A percentile compares a stretch with the other conserved stretches of the same genome.
Conservation (phyloP, 345 rosid genomes). For the Moricandia moricandioides region DNA sequence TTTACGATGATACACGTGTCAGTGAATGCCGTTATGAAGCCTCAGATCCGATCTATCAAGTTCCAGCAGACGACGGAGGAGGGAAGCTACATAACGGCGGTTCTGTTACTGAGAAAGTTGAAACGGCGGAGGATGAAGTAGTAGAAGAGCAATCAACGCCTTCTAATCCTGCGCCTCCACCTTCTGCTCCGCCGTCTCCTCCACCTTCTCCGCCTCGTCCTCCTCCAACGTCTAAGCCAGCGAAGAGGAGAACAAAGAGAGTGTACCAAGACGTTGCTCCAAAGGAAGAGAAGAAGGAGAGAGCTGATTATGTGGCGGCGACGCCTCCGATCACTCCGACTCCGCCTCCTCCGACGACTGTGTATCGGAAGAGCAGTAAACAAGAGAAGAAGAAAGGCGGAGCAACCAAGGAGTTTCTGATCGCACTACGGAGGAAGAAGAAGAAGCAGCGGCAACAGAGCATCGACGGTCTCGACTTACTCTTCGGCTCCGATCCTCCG, state of each 20-base stretch:
- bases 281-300: slow-evolving; percentile 21
- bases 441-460: slow-evolving; percentile 82
- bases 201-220: slow-evolving; percentile 20
- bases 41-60: slow-evolving; percentile 30
- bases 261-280: slow-evolving; percentile 29
- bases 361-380: slow-evolving; percentile 27
- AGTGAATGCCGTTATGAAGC: slow-evolving; percentile 36
- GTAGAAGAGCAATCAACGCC: background rate
- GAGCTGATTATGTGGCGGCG: slow-evolving; percentile 13
- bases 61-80: background rate
- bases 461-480: slow-evolving; percentile 64
- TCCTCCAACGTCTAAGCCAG: slow-evolving; percentile 23
- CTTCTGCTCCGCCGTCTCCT: slow-evolving; percentile 6
- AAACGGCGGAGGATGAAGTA: slow-evolving; percentile 12
- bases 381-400: slow-evolving; percentile 59
- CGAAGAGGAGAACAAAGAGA: slow-evolving; percentile 28
- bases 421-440: slow-evolving; percentile 49
- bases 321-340: slow-evolving; percentile 27
- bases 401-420: slow-evolving; percentile 58
- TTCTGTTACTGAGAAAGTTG: slow-evolving; percentile 14
- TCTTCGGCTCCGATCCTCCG: slow-evolving; percentile 42
- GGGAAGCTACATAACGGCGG: background rate
- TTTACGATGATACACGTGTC: slow-evolving; percentile 67
- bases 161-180: background rate
- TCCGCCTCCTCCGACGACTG: background rate